Percentiles rank a stretch among this genome's conserved stretches.
Evolutionary conservation across 495 filamentous ascomycete genomes (phyloP).

Genomic region (Hypoxylon lienhwacheense): DNA sequence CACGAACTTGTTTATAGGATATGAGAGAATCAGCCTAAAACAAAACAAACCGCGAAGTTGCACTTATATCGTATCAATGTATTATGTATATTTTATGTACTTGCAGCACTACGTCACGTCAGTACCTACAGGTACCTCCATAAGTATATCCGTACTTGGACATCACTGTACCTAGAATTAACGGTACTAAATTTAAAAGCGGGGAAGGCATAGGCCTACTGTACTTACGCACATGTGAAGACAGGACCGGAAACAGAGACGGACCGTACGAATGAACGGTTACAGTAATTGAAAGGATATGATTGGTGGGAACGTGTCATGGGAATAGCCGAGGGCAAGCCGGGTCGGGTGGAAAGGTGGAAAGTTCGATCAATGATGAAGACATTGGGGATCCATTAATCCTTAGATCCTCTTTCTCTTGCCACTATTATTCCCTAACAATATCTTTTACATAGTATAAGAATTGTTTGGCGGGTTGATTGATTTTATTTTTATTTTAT

Average conservation of each 20-base stretch:
- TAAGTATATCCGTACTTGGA: neutral
- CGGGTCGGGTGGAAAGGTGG: conserved; percentile 36
- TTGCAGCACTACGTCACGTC: neutral
- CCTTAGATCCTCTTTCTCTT: conserved; percentile 4
- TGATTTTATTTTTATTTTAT: conserved; percentile 8
- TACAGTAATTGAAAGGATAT: conserved; percentile 40
- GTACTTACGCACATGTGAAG: conserved; percentile 12
- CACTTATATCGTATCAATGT: too few relatives aligned
- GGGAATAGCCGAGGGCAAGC: conserved; percentile 41
- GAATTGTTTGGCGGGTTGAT: conserved; percentile 21
- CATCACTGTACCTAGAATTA: too few relatives aligned
- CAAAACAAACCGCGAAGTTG: too few relatives aligned
- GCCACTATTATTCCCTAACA: conserved; percentile 32
- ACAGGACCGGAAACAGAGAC: conserved; percentile 18
- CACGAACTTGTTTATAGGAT: too few relatives aligned
- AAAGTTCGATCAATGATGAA: conserved; percentile 18
- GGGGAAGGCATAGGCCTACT: too few relatives aligned
- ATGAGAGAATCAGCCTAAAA: too few relatives aligned
- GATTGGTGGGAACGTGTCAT: conserved; percentile 32
- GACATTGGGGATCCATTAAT: conserved; percentile 36
- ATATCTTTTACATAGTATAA: conserved; percentile 1
- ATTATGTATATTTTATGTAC: too few relatives aligned
- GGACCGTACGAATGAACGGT: conserved; percentile 27
- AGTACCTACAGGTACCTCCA: neutral
- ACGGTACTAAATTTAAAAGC: neutral